These are phyloP conservation scores for Chaetomiaceae sp. DNA, from an alignment of 2,329 filamentous ascomycete genomes.

Conservation along the genomic window DNA sequence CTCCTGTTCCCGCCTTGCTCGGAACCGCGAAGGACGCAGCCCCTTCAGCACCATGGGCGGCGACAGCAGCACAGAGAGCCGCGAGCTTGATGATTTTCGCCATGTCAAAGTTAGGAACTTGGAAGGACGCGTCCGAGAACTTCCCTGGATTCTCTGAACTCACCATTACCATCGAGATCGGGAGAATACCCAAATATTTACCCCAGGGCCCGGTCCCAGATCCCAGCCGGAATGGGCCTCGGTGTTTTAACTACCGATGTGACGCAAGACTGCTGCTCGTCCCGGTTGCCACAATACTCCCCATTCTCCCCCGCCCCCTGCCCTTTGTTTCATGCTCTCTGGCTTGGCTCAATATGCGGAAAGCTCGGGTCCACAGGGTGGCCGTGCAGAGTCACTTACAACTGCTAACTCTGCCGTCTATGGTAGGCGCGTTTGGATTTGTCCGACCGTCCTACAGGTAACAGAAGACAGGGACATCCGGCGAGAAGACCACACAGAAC, in stretches of 20 bases:
- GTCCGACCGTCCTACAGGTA: background rate
- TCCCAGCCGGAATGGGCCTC: background rate
- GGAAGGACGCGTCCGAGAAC: no score
- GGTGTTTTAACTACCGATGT: conserved; percentile 21
- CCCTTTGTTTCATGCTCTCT: background rate
- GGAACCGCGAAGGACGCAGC: conserved; percentile 22
- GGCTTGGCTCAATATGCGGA: background rate
- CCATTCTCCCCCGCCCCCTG: background rate
- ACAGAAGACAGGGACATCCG: background rate
- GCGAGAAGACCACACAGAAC: no score
- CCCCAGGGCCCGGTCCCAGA: background rate
- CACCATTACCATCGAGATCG: background rate
- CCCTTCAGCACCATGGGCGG: background rate
- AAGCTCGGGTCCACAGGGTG: background rate
- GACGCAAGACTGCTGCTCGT: conserved; percentile 8
- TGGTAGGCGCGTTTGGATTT: background rate
- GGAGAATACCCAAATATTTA: background rate
- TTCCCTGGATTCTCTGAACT: no score
- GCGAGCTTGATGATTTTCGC: background rate
- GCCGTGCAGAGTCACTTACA: background rate
- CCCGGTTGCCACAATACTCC: conserved; percentile 15
- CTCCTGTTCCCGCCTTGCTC: conserved; percentile 14
- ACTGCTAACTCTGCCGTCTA: background rate
- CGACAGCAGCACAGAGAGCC: conserved; percentile 8
- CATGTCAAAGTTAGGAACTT: conserved; percentile 8